Conservation (phyloP, 2,329 filamentous ascomycete species). For the Penicillium sp. region DNA sequence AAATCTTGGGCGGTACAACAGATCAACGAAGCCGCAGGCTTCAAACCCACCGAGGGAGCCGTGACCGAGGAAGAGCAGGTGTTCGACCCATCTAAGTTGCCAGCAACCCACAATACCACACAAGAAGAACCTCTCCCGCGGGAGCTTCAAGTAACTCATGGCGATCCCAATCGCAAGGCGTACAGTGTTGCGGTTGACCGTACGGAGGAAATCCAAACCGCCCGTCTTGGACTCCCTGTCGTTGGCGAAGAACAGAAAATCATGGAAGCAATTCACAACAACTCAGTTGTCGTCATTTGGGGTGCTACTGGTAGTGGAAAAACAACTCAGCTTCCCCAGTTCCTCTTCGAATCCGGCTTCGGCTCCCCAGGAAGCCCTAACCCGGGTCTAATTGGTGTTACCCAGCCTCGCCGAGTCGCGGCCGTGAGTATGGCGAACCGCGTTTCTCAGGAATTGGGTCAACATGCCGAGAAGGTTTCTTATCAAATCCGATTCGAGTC, state of each 20-base stretch:
- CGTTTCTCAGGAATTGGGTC: slow-evolving; percentile 79
- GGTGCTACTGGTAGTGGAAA: slow-evolving; percentile 96
- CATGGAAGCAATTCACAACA: slow-evolving; percentile 95
- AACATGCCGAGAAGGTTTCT: slow-evolving; percentile 72
- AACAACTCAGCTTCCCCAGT: slow-evolving; percentile 95
- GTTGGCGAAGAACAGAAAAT: slow-evolving; percentile 95
- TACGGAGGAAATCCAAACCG: slow-evolving; percentile 69
- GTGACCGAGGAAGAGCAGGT: slow-evolving; percentile 33
- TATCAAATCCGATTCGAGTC: slow-evolving; percentile 97
- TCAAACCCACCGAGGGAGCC: slow-evolving; percentile 49
- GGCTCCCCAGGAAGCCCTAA: slow-evolving; percentile 74
- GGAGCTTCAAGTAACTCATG: slow-evolving; percentile 40
- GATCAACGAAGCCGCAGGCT: slow-evolving; percentile 78
- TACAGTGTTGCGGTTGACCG: slow-evolving; percentile 72
- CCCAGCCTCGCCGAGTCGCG: slow-evolving; percentile 89
- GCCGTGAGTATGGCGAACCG: slow-evolving; percentile 96
- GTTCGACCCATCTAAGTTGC: slow-evolving; percentile 30
- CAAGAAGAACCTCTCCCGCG: slow-evolving; percentile 42
- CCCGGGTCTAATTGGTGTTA: slow-evolving; percentile 90
- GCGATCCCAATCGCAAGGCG: slow-evolving; percentile 62
- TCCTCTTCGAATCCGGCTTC: slow-evolving; percentile 90
- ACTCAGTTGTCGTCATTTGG: slow-evolving; percentile 85
- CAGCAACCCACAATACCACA: slow-evolving; percentile 37
- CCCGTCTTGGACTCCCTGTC: slow-evolving; percentile 77
- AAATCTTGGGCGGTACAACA: slow-evolving; percentile 89